These are phyloP conservation scores for Cucumis cinereus DNA, from an alignment of 306 rosid genomes.

Conservation along the genomic window DNA sequence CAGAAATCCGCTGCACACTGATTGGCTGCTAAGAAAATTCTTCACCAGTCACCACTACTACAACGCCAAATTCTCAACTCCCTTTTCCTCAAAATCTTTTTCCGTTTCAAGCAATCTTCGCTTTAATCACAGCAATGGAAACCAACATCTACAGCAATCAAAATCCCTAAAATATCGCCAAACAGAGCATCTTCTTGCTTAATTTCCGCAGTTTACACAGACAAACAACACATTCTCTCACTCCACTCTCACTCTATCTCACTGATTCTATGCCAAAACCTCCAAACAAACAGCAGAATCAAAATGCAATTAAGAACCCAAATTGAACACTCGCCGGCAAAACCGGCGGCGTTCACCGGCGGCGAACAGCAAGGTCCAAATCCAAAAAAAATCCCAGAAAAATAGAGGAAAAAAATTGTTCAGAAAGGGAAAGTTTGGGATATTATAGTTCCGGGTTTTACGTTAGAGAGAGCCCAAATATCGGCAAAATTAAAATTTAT, in stretches of 20 bases:
- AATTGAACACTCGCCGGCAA: neutral
- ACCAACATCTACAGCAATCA: slow-evolving; percentile 1
- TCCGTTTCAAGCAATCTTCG: neutral
- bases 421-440: slow-evolving; percentile 9
- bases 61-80: neutral
- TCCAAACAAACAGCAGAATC: neutral
- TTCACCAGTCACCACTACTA: too few relatives aligned
- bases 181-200: neutral
- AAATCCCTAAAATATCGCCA: slow-evolving; percentile 9
- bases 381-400: slow-evolving; percentile 6
- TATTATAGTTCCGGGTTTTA: slow-evolving; percentile 8
- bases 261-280: neutral
- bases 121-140: neutral
- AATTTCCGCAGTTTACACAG: neutral
- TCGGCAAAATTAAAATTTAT: slow-evolving; percentile 10
- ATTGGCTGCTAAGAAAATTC: neutral
- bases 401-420: neutral
- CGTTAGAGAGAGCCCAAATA: slow-evolving; percentile 7
- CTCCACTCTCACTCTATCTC: neutral
- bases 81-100: too few relatives aligned
- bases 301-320: neutral
- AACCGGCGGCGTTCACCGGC: slow-evolving; percentile 12
- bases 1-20: neutral
- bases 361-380: neutral
- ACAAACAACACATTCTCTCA: neutral